Evolutionary conservation across 2,329 filamentous ascomycete species (phyloP), one percentile per base, ranked within the genome.

Genomic region (Metarhizium brunneum): DNA sequence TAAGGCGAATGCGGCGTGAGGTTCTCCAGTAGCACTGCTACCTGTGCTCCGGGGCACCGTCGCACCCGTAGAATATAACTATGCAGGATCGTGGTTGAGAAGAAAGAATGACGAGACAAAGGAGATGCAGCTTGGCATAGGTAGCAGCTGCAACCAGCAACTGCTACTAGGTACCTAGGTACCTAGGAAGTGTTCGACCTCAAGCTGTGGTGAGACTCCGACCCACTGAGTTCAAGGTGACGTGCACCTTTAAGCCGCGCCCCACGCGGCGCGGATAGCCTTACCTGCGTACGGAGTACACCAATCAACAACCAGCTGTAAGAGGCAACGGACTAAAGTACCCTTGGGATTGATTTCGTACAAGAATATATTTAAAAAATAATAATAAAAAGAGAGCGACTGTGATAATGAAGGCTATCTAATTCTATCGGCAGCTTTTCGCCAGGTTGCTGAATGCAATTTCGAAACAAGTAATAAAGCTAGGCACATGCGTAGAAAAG

Each of bases 11-110:
- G 47, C 10, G 48, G 25, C 14, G 38, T n/a, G 14, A 36, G 14
- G 29, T 35, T 54, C 30, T 47, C 48, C 47, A 52, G 43, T 38
- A 54, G 56, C 57, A 56, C 54, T 18, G 35, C 11, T 49, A 18
- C 14, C 10, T 51, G 51, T 54, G 53, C 50, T 50, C 49, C 51
- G 49, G 43, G 36, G 48, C 30, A 13, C 48, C 40, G 25, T 20
- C 18, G 30, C 18, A 30, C 32, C 35, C 29, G 49, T 16, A 20
- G 10, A 47, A 20, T 18, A 48, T 48, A 30, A 47, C 2, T 30
- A n/a, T 30, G 10, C 20, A 14, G 20, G 20, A 3, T 20, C 7
- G 25, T 29, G 2, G 45, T 48, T 48, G 25, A 30, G 18, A 29
- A 11, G 20, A 48, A 30, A 30, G 18, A 30, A 30, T 48, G 25